Evolutionary conservation across 2,329 filamentous ascomycete genomes (phyloP), one percentile per base, ranked within the genome.

Genomic region (Neophaeococcomyces aloes): DNA sequence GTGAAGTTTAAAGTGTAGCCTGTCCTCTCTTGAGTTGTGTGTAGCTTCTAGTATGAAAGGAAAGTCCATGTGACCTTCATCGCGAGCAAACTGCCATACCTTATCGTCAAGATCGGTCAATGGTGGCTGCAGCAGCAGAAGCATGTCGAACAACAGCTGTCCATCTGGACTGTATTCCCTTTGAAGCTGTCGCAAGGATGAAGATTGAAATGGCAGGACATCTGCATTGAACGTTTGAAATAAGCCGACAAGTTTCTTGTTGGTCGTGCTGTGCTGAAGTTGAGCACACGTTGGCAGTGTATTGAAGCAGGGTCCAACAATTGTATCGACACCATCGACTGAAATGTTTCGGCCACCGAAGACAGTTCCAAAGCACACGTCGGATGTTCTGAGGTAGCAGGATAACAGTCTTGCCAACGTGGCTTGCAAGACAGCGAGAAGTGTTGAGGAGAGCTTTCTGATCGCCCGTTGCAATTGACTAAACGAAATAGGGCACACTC

Each of bases 261-360:
- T 78, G 13, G 69, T 71, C 1, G 60, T 65, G 2, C 59, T 59
- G 2, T 58, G 57, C 1, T 69, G 62, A 7, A 83, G 48, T 25
- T 76, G 63, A 13, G 78, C 64, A 19, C 86, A 75, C 1, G 87
- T 58, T 0, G 88, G 86, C 10, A 94, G 64, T 0, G 88, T 94
- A 57, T 94, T 95, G 69, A 95, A 94, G 59, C 86, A 94, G 0
- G 88, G 88, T 0, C 85, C 86, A n/a, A 93, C 75, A 4, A 94
- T 72, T 3, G 71, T 68, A 29, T 88, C 79, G 8, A 89, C 67
- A 0, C 73, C 75, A 4, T 81, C 72, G 2, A 88, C 60, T 0
- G 76, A 64, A 7, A 85, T 58, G 1, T 79, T 81, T 6, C 88
- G 78, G 1, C 88, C 87, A 56, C 78, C 88, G 44, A 89, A 74